Base-by-base conservation (phyloP, 208 protist species). In the Acanthamoeba divionensis region DNA sequence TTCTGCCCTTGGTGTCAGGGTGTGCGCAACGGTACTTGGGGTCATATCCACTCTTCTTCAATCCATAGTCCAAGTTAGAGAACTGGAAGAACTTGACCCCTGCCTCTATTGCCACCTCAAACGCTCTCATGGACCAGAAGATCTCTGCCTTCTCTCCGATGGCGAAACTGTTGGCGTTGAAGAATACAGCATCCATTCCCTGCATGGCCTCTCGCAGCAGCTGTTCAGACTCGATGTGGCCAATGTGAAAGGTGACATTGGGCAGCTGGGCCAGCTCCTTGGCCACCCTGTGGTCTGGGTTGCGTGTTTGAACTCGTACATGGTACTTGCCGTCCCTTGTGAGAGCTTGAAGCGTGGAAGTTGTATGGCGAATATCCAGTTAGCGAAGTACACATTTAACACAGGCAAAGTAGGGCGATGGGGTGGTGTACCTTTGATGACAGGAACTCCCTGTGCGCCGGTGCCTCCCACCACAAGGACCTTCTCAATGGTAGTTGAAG, bases 391-490 rank as follows among this genome's bases (percentile, higher is more conserved):
- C n/a, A n/a, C n/a, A n/a, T n/a, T n/a, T n/a, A n/a, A n/a, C n/a
- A n/a, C n/a, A n/a, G n/a, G n/a, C n/a, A n/a, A n/a, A n/a, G n/a
- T n/a, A n/a, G n/a, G n/a, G n/a, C n/a, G n/a, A n/a, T n/a, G n/a
- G n/a, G n/a, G n/a, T n/a, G n/a, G n/a, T n/a, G n/a, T 47, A 79
- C 69, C 31, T 79, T 18, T 79, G 41, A 79, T 41, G 12, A 79
- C 69, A 55, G 69, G 9, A 0, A 48, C 10, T 5, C 69, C 69
- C 15, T 79, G 69, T 12, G 69, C 69, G 10, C 69, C 69, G 2
- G 69, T 79, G 69, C 69, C 69, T 1, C 69, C 69, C 7, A 79
- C 12, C 5, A 79, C 69, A 0, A 54, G 45, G 0, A 79, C n/a
- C 13, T 79, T 79, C 69, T 79, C 2, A 47, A 77, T 77, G 1